Evolutionary conservation across 1,139 yeast species (phyloP).

Genomic region (Sugiyamaella castrensis): DNA sequence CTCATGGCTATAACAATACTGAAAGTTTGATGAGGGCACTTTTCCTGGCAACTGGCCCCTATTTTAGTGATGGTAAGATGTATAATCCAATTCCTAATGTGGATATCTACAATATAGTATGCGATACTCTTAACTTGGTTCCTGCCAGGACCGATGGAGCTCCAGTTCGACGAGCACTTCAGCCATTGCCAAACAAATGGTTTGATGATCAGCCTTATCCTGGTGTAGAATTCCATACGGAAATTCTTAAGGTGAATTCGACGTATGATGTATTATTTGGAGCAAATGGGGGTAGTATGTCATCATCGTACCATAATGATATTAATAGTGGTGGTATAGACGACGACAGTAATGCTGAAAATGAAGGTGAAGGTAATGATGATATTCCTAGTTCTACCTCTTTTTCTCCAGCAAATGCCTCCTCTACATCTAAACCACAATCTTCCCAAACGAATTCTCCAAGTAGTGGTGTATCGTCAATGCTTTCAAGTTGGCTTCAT

Average conservation of each 20-base stretch:
- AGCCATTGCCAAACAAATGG: conserved; percentile 51
- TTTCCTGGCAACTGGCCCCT: conserved; percentile 80
- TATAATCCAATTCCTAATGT: conserved; percentile 67
- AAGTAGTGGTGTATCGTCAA: not conserved
- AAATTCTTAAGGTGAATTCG: conserved; percentile 32
- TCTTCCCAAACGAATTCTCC: not conserved
- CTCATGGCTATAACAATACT: conserved; percentile 79
- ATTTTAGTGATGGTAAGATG: conserved; percentile 45
- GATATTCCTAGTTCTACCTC: not conserved
- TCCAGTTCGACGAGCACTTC: conserved; percentile 23
- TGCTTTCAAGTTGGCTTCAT: conserved; percentile 13
- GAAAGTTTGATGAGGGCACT: conserved; percentile 80
- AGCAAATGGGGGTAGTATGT: not conserved
- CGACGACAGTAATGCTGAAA: not conserved
- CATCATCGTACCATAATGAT: not conserved
- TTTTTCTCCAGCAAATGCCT: not conserved
- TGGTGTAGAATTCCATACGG: conserved; percentile 47
- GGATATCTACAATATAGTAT: conserved; percentile 70
- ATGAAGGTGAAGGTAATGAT: not conserved
- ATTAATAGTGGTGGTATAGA: not conserved
- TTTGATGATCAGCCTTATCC: conserved; percentile 55
- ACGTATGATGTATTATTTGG: conserved; percentile 34
- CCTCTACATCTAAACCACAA: not conserved
- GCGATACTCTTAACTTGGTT: conserved; percentile 58
- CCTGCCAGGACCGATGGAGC: conserved; percentile 67